Evolutionary conservation across 345 rosid genomes (phyloP), one percentile per base, ranked within the genome.

Genomic region (Eutrema heterophyllum): DNA sequence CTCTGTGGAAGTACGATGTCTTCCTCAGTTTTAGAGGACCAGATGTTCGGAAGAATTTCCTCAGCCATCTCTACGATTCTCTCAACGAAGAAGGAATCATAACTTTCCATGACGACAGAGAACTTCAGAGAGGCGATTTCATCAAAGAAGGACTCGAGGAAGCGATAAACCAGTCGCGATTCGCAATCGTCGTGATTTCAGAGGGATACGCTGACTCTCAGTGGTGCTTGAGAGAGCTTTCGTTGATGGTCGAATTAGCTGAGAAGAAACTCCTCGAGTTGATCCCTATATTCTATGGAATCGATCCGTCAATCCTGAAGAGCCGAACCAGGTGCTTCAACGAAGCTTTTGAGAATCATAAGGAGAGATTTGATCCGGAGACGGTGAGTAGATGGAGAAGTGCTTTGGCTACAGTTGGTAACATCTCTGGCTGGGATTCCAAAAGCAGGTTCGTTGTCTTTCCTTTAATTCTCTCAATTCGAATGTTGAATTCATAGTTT

Each of bases 1-100:
- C 79, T 53, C 33, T 9, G 36, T 55, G 71, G 74, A 38, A 39
- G 26, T 70, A 54, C 50, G 52, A 76, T 30, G 75, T 48, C 52
- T 76, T 76, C 66, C 64, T 76, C 14, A 76, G 75, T 1, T 76
- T 70, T 26, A 69, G 80, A 61, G 80, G 80, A 6, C 0, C 6
- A 5, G 75, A 69, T 45, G 67, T 69, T 16, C 79, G 79, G 3
- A 51, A 0, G 8, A 33, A 0, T 7, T 76, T 76, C 11, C 2
- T 64, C 9, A 48, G 74, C 30, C 75, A 76, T 64, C 60, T 69
- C 8, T 2, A 48, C 46, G 9, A 44, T 0, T 71, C 71, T 14
- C 75, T 76, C 45, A 21, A 0, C 0, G 36, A 36, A 1, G 80
- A 56, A 44, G 80, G 80, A 36, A 53, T 76, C 38, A 1, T 9